A percentile compares a stretch with the other conserved stretches of the same genome.
These are phyloP conservation scores for Coemansia asiatica DNA, from an alignment of 192 early-diverging fungal genomes.

Conservation along the genomic window DNA sequence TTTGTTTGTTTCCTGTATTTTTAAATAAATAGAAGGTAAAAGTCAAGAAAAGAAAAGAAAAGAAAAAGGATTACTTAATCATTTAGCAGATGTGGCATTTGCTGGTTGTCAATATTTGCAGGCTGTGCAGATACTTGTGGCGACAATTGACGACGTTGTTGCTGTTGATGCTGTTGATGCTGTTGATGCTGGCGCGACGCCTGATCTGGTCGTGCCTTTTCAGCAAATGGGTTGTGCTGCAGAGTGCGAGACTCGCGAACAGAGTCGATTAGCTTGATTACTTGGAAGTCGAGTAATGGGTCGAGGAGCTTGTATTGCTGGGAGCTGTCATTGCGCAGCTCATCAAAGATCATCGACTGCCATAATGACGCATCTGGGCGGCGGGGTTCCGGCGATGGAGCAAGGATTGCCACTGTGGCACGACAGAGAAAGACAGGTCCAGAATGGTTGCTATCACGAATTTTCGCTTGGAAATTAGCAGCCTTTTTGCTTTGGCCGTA, in stretches of 20 bases:
- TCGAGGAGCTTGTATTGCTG: constrained; percentile 56
- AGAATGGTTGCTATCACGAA: neutral
- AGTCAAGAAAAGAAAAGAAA: no score
- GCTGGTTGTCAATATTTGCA: no score
- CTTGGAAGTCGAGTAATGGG: constrained; percentile 45
- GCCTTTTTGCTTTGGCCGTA: constrained; percentile 30
- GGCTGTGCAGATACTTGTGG: no score
- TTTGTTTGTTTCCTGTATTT: no score
- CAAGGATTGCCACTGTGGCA: neutral
- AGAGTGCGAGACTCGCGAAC: constrained; percentile 29
- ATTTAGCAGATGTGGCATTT: no score
- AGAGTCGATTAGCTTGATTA: constrained; percentile 47
- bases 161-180: neutral
- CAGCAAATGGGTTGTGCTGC: constrained; percentile 21
- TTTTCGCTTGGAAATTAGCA: constrained; percentile 1
- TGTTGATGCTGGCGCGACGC: neutral
- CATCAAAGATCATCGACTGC: constrained; percentile 43
- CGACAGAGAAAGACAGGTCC: neutral
- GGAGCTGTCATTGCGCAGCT: constrained; percentile 35
- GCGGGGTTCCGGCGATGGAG: neutral
- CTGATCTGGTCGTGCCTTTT: neutral
- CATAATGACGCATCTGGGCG: constrained; percentile 29
- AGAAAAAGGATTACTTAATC: no score
- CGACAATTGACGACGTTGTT: neutral
- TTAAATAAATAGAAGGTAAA: no score